These are phyloP conservation scores for Oryza rufipogon DNA, from an alignment of 176 grass and related monocot species.

Conservation along the genomic window DNA sequence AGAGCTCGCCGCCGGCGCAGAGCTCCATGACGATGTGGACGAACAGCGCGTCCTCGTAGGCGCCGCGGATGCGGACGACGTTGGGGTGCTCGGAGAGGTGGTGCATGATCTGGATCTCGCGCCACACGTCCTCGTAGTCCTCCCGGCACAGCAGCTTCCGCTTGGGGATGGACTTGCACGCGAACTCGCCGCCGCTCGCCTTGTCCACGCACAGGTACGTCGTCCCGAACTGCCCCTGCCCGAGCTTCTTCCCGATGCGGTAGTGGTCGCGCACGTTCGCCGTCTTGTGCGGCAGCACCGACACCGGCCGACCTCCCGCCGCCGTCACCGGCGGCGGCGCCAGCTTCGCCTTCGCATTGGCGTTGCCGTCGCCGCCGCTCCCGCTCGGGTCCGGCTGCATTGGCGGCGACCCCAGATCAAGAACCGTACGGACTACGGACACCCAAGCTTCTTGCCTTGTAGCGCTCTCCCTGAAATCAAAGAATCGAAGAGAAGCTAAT, in stretches of 20 bases:
- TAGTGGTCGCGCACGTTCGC: conserved; percentile 91
- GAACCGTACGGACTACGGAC: conserved; percentile 11
- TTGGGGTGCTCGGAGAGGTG: conserved; percentile 89
- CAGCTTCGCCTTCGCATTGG: conserved; percentile 42
- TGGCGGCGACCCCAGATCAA: conserved; percentile 38
- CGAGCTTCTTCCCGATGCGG: conserved; percentile 92
- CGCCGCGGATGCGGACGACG: conserved; percentile 82
- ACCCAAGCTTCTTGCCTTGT: neutral
- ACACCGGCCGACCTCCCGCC: conserved; percentile 50
- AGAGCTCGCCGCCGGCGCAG: conserved; percentile 90
- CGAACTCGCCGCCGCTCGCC: conserved; percentile 70
- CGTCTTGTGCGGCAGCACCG: conserved; percentile 92
- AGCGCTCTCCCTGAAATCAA: conserved; percentile 13
- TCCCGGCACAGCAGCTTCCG: conserved; percentile 93
- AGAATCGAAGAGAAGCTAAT: conserved; percentile 35
- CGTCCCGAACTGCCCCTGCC: conserved; percentile 94
- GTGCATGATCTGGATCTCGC: conserved; percentile 99
- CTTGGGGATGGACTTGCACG: conserved; percentile 98
- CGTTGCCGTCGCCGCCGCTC: conserved; percentile 2
- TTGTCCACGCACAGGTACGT: conserved; percentile 89
- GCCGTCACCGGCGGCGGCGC: conserved; percentile 34
- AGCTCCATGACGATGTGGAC: conserved; percentile 99
- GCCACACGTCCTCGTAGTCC: conserved; percentile 88
- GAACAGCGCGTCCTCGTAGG: conserved; percentile 93
- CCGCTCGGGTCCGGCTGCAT: conserved; percentile 57